phyloP scores from a whole-genome alignment of 345 rosid genomes.

The Eucalyptus viminalis region DNA sequence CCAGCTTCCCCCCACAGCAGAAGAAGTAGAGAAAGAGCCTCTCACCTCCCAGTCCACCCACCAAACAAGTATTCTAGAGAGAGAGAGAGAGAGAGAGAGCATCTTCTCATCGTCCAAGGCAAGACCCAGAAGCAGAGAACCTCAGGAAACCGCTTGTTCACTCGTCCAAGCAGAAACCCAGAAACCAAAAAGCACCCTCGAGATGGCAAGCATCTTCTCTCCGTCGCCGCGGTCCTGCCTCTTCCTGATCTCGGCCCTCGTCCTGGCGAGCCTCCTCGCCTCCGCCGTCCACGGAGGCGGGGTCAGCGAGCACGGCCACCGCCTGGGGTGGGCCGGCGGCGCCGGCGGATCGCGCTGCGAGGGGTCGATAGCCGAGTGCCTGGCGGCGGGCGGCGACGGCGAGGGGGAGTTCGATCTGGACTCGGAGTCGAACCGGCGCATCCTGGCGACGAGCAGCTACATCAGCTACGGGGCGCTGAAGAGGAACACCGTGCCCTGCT shows the following conservation, averaged over 20 bases:
- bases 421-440: constrained; percentile 74
- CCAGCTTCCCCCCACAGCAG: background rate
- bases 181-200: background rate
- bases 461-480: constrained; percentile 88
- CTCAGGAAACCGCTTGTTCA: background rate
- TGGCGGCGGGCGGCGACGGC: background rate
- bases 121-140: background rate
- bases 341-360: constrained; percentile 39
- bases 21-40: background rate
- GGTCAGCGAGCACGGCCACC: constrained; percentile 8
- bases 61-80: background rate
- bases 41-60: background rate
- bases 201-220: background rate
- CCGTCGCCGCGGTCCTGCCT: background rate
- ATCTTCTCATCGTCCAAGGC: background rate
- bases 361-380: constrained; percentile 45
- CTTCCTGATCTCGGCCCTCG: background rate
- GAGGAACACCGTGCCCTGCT: constrained; percentile 91
- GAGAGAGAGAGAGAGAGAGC: background rate
- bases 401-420: constrained; percentile 66
- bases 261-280: background rate
- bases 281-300: constrained; percentile 25
- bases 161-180: background rate
- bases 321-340: constrained; percentile 21
- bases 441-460: constrained; percentile 60